Percentiles rank a stretch among this genome's conserved stretches.
Evolutionary conservation across 75 land plant genomes (phyloP).

Genomic region (Ceratopteris richardii): DNA sequence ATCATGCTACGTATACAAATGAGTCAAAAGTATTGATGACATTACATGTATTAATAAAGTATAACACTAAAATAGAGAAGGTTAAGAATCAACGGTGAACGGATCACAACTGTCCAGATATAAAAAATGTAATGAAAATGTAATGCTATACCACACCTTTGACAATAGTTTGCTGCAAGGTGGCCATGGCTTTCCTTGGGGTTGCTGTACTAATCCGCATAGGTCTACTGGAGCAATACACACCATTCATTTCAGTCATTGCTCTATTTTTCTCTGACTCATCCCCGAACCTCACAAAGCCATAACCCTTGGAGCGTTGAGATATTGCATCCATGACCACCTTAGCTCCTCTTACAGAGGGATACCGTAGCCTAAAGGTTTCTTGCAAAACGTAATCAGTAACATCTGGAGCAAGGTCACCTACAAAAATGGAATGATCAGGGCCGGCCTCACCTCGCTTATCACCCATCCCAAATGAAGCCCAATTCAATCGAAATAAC

Average conservation of each 20-base stretch:
- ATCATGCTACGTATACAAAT: too few relatives aligned
- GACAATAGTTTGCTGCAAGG: constrained; percentile 6
- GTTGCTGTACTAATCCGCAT: constrained; percentile 46
- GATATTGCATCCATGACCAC: constrained; percentile 32
- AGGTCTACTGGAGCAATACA: constrained; percentile 33
- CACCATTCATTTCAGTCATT: constrained; percentile 41
- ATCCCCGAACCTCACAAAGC: constrained; percentile 42
- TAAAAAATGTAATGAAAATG: too few relatives aligned
- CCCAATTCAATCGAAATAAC: constrained; percentile 35
- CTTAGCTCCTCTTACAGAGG: constrained; percentile 36
- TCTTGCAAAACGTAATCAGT: constrained; percentile 28
- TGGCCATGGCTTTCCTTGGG: constrained; percentile 26
- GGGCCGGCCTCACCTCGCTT: constrained; percentile 28
- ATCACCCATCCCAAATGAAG: constrained; percentile 35
- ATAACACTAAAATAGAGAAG: too few relatives aligned
- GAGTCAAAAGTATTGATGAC: too few relatives aligned
- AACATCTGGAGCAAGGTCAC: constrained; percentile 40
- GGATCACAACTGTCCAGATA: too few relatives aligned
- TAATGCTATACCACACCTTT: too few relatives aligned
- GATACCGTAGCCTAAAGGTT: constrained; percentile 20
- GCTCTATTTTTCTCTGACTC: constrained; percentile 28
- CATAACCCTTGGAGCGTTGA: constrained; percentile 42
- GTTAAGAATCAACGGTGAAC: too few relatives aligned
- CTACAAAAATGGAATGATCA: constrained; percentile 42
- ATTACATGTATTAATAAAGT: too few relatives aligned